phyloP scores from a whole-genome alignment of 2,329 filamentous ascomycete genomes.

The Lecanosticta acicola region DNA sequence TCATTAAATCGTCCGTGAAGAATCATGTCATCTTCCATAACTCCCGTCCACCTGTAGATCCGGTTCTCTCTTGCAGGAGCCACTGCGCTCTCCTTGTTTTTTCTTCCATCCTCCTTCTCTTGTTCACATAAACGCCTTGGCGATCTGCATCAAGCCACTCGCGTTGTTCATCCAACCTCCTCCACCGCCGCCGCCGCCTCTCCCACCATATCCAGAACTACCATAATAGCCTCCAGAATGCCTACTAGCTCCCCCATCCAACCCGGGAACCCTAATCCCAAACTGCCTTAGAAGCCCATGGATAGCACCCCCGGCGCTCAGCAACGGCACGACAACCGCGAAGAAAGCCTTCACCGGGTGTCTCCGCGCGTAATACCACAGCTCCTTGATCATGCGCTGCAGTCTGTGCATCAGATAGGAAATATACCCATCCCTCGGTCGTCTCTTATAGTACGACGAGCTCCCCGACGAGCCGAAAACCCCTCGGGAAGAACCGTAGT shows the following conservation, averaged over 20 bases:
- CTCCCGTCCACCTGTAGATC: not conserved
- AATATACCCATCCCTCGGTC: conserved; percentile 72
- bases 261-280: conserved; percentile 65
- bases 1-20: conserved; percentile 1
- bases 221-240: conserved; percentile 41
- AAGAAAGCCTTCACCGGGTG: conserved; percentile 89
- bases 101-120: not conserved
- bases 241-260: conserved; percentile 26
- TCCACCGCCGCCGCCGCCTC: conserved; percentile 30
- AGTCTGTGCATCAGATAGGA: conserved; percentile 68
- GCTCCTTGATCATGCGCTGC: conserved; percentile 71
- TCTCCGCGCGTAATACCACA: conserved; percentile 72
- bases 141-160: conserved; percentile 46
- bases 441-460: conserved; percentile 70
- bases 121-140: conserved; percentile 48
- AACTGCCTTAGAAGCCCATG: conserved; percentile 72
- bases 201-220: conserved; percentile 38
- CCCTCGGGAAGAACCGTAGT: conserved; percentile 15
- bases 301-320: conserved; percentile 71
- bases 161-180: conserved; percentile 42
- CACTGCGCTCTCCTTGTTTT: not conserved
- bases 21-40: not conserved
- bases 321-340: conserved; percentile 76
- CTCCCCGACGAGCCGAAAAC: conserved; percentile 42
- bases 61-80: not conserved